Evolutionary conservation across 768 basidiomycete genomes (phyloP).

Genomic region (Mycena alexandri): DNA sequence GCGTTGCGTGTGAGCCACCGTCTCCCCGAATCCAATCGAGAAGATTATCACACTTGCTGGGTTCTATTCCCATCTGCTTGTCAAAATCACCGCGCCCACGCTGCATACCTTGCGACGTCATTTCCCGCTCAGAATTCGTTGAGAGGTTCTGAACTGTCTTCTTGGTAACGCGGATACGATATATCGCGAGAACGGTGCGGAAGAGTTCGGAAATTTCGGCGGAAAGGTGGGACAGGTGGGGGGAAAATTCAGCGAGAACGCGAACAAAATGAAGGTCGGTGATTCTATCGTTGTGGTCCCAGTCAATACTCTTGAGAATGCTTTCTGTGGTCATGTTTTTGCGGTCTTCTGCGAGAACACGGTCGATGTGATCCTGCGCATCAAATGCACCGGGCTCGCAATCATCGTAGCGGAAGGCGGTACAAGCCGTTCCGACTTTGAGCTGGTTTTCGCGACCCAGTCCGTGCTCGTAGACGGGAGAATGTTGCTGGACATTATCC

Average conservation of each 20-base stretch:
- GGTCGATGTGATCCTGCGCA: background rate
- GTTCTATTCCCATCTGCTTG: background rate
- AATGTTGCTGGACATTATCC: slow-evolving; percentile 1
- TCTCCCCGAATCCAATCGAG: background rate
- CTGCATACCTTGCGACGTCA: slow-evolving; percentile 21
- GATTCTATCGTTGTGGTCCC: background rate
- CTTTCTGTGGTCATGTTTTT: slow-evolving; percentile 4
- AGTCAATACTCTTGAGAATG: background rate
- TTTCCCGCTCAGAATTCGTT: slow-evolving; percentile 31
- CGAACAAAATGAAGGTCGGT: slow-evolving; percentile 1
- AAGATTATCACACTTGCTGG: background rate
- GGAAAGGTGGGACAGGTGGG: background rate
- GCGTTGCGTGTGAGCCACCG: background rate
- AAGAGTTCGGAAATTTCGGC: background rate
- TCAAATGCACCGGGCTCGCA: background rate
- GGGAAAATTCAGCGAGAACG: background rate
- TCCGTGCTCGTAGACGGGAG: background rate
- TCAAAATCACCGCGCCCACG: background rate
- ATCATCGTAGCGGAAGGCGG: background rate
- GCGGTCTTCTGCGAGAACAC: background rate
- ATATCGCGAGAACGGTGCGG: background rate
- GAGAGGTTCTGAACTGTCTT: background rate
- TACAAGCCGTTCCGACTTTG: background rate
- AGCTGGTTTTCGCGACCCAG: slow-evolving; percentile 1
- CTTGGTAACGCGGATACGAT: background rate